Percentiles rank a stretch among this genome's conserved stretches.
Evolutionary conservation across 1,284 basidiomycete genomes (phyloP).

Genomic region (Ceratobasidium theobromae): DNA sequence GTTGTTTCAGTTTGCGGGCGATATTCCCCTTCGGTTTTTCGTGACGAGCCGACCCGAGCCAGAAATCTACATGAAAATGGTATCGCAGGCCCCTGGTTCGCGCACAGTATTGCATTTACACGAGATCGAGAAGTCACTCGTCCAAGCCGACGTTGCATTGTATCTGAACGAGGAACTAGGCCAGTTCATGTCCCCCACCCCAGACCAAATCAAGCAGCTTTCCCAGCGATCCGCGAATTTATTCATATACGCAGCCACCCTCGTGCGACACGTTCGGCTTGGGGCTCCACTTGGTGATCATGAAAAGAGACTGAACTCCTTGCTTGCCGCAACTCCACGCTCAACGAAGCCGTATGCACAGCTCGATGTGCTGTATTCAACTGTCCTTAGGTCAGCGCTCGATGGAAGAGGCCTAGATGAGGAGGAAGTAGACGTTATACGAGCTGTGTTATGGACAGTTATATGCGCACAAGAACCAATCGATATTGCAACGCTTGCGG

Average conservation of each 20-base stretch:
- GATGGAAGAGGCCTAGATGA: neutral
- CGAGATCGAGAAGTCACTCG: constrained; percentile 6
- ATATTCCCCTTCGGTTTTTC: constrained; percentile 16
- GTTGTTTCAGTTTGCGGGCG: neutral
- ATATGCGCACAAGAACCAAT: neutral
- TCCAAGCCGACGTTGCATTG: neutral
- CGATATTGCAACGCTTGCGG: neutral
- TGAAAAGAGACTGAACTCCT: neutral
- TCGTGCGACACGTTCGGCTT: neutral
- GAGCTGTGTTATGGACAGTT: neutral
- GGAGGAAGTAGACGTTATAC: neutral
- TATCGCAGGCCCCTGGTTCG: too few relatives aligned
- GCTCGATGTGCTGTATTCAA: neutral
- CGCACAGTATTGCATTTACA: neutral
- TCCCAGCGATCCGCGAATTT: neutral
- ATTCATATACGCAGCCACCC: constrained; percentile 11
- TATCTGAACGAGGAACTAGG: neutral
- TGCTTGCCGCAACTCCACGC: neutral
- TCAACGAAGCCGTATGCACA: neutral
- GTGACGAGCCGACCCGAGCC: constrained; percentile 7
- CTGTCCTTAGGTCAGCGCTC: neutral
- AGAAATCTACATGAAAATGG: neutral
- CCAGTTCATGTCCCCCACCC: neutral
- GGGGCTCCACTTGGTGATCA: neutral
- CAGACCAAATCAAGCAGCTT: neutral